phyloP scores from a whole-genome alignment of 2,329 filamentous ascomycete genomes.

The Aspergillus versicolor region DNA sequence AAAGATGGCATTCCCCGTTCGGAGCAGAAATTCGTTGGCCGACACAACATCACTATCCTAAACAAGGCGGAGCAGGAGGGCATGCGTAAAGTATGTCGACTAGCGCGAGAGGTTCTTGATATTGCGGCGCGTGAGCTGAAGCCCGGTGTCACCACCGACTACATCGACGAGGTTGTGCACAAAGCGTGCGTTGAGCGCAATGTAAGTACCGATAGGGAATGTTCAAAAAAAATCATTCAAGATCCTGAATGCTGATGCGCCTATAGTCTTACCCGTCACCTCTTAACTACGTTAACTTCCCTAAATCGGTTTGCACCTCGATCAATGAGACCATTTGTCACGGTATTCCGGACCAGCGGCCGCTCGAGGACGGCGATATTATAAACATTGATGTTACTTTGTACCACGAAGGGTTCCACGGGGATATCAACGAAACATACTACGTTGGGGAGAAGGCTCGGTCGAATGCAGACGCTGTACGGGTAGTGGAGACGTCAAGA shows the following conservation, averaged over 20 bases:
- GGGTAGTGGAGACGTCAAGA: slow-evolving; percentile 85
- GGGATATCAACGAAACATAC: slow-evolving; percentile 97
- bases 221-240: too few species aligned
- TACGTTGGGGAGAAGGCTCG: slow-evolving; percentile 89
- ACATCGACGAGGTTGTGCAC: slow-evolving; percentile 92
- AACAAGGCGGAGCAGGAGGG: slow-evolving; percentile 77
- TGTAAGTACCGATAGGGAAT: slow-evolving; percentile 54
- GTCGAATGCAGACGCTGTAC: slow-evolving; percentile 79
- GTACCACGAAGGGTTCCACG: slow-evolving; percentile 93
- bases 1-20: slow-evolving; percentile 73
- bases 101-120: slow-evolving; percentile 89
- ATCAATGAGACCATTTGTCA: slow-evolving; percentile 98
- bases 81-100: slow-evolving; percentile 87
- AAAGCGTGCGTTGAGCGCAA: slow-evolving; percentile 91
- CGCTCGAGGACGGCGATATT: slow-evolving; percentile 88
- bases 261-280: slow-evolving; percentile 89
- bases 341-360: slow-evolving; percentile 89
- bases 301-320: slow-evolving; percentile 96
- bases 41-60: slow-evolving; percentile 80
- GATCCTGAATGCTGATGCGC: slow-evolving; percentile 14
- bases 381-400: slow-evolving; percentile 95
- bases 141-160: slow-evolving; percentile 93
- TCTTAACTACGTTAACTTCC: slow-evolving; percentile 92
- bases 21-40: slow-evolving; percentile 63
- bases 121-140: slow-evolving; percentile 78